Conservation (phyloP, 352 stramenopile species). For the Aphanomyces cochlioides region DNA sequence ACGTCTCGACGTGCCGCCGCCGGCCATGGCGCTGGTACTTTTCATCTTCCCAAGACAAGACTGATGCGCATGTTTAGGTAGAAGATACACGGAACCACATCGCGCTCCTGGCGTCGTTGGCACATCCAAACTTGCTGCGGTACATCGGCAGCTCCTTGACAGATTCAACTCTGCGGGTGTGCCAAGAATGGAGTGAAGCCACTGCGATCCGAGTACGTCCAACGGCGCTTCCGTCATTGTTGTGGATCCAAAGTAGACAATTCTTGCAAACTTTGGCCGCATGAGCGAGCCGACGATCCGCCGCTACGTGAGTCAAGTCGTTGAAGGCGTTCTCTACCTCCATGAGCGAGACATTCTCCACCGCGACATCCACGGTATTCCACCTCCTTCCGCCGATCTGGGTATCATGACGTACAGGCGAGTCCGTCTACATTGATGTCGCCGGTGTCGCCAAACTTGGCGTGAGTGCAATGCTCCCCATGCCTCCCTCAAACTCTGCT, state of each 20-base stretch:
- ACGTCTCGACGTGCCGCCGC: background rate
- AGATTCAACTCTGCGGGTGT: constrained; percentile 11
- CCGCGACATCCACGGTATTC: constrained; percentile 36
- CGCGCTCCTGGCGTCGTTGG: constrained; percentile 1
- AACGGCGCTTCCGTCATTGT: too few species aligned
- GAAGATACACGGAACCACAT: constrained; percentile 6
- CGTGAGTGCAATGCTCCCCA: background rate
- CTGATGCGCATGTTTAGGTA: background rate
- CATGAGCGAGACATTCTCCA: constrained; percentile 47
- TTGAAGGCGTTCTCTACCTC: constrained; percentile 50
- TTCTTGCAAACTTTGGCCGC: constrained; percentile 58
- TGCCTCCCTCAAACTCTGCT: background rate
- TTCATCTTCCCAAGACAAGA: too few species aligned
- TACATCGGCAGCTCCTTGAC: constrained; percentile 15
- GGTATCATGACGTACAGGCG: constrained; percentile 26
- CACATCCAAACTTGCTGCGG: constrained; percentile 15
- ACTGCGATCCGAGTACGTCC: constrained; percentile 3
- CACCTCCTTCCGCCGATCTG: background rate
- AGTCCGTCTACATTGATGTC: constrained; percentile 57
- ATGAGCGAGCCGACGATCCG: constrained; percentile 75
- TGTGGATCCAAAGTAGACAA: constrained; percentile 37
- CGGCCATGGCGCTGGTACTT: too few species aligned
- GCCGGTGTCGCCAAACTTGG: constrained; percentile 52
- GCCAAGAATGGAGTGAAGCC: constrained; percentile 25
- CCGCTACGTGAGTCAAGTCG: constrained; percentile 56